Percentiles rank a stretch among this genome's conserved stretches.
phyloP scores from a whole-genome alignment of 164 flowering plant species.

The Taxillus chinensis region DNA sequence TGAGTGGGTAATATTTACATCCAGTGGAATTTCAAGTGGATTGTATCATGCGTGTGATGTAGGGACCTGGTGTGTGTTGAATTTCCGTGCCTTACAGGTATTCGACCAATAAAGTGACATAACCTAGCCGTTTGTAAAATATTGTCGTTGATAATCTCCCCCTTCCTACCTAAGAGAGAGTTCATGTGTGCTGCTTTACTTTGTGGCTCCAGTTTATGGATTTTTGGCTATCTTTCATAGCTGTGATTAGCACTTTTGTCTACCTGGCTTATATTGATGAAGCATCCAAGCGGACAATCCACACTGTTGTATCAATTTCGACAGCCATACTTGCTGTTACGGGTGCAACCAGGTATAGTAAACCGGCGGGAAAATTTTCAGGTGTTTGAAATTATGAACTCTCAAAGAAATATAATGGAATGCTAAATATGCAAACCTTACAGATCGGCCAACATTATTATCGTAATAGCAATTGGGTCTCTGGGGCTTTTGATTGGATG shows the following conservation, averaged over 20 bases:
- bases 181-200: no score
- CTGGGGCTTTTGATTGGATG: slow-evolving; percentile 65
- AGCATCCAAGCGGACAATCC: slow-evolving; percentile 55
- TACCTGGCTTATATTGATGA: slow-evolving; percentile 49
- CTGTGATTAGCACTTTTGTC: slow-evolving; percentile 64
- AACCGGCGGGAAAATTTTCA: background rate
- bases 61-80: slow-evolving; percentile 78
- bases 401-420: background rate
- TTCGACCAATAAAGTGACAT: background rate
- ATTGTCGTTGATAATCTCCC: background rate
- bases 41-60: slow-evolving; percentile 99
- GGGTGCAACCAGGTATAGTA: slow-evolving; percentile 67
- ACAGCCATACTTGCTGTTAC: slow-evolving; percentile 81
- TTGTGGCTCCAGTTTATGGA: slow-evolving; percentile 68
- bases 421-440: slow-evolving; percentile 9
- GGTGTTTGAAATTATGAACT: slow-evolving; percentile 1
- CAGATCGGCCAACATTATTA: slow-evolving; percentile 68
- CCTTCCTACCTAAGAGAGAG: background rate
- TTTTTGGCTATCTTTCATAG: slow-evolving; percentile 79
- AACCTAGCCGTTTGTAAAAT: background rate
- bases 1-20: slow-evolving; percentile 81
- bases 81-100: slow-evolving; percentile 76
- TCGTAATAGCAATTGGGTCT: slow-evolving; percentile 66
- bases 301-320: slow-evolving; percentile 65
- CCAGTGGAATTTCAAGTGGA: slow-evolving; percentile 89